Evolutionary conservation across 176 grass and related monocot genomes (phyloP), one percentile per base, ranked within the genome.

Genomic region (Sorghum bicolor): DNA sequence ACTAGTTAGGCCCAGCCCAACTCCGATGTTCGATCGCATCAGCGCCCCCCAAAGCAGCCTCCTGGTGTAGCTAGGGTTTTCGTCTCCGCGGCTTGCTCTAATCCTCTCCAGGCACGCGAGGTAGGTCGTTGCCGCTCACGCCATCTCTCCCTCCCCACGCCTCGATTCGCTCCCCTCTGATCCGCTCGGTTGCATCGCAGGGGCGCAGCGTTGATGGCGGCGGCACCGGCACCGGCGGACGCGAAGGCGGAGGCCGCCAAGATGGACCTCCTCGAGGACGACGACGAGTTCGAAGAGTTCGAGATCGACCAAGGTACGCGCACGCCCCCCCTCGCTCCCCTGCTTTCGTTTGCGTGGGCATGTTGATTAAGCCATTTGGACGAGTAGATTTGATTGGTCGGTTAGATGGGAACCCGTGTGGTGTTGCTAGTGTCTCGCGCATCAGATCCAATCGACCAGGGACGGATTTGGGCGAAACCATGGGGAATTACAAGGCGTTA

Each of bases 231-330:
- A 16, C 75, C 92, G 67, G 88, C 78, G 31, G 87, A 94, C 32
- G 32, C 81, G 28, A 92, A 92, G 77, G 71, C 63, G 16, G 91
- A 87, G 84, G 77, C 83, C 9, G 71, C 77, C 15, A 87, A 90
- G 91, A 84, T 93, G 76, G 91, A 93, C 83, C 87, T 93, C 22
- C 88, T 93, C 66, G 87, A 93, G 77, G 91, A 93, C 76, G 91
- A 93, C 77, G 91, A 90, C 52, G 91, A 93, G 87, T 93, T 93
- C 24, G 87, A 93, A 45, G 91, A 93, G 84, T 93, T 93, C 15
- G 91, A 93, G 84, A 90, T 85, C 81, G 87, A 93, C 67, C 84
- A 82, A 79, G 91, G 91, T 87, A 33, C 28, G 16, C 12, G 29
- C 32, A 4, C n/a, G 0, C 29, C 8, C 15, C 8, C 20, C 41